A percentile compares a stretch with the other conserved stretches of the same genome.
These are phyloP conservation scores for Mortierella sp. DNA, from an alignment of 371 early-diverging fungal species.

Conservation along the genomic window DNA sequence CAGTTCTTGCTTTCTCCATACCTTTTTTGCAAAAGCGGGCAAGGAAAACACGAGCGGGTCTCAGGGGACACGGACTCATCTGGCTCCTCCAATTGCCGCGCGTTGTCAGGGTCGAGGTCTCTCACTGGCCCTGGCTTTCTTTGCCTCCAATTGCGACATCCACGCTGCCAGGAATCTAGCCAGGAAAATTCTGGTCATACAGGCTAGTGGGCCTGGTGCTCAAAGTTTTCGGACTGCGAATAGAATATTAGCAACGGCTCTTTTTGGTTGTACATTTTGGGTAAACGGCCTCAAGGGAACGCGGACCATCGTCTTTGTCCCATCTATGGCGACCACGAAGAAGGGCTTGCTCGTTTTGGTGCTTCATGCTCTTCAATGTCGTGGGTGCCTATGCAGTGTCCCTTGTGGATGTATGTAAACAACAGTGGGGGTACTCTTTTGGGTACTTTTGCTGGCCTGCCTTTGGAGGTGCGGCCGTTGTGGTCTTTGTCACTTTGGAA, in stretches of 20 bases:
- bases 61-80: no score
- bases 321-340: neutral
- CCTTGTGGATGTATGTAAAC: neutral
- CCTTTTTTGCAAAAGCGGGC: no score
- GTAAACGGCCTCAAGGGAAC: neutral
- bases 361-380: neutral
- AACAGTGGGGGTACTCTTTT: neutral
- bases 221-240: neutral
- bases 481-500: neutral
- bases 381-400: no score
- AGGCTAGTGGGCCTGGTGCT: neutral
- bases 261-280: neutral
- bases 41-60: no score
- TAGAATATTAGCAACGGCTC: neutral
- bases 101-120: no score
- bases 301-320: neutral
- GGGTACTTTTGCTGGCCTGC: neutral
- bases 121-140: no score
- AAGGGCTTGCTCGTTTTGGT: neutral
- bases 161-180: no score
- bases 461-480: neutral
- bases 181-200: neutral
- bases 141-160: no score
- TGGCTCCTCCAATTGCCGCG: no score
- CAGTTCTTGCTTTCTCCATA: no score